Evolutionary conservation across 2,329 filamentous ascomycete species (phyloP).

Genomic region (Venturia asperata): DNA sequence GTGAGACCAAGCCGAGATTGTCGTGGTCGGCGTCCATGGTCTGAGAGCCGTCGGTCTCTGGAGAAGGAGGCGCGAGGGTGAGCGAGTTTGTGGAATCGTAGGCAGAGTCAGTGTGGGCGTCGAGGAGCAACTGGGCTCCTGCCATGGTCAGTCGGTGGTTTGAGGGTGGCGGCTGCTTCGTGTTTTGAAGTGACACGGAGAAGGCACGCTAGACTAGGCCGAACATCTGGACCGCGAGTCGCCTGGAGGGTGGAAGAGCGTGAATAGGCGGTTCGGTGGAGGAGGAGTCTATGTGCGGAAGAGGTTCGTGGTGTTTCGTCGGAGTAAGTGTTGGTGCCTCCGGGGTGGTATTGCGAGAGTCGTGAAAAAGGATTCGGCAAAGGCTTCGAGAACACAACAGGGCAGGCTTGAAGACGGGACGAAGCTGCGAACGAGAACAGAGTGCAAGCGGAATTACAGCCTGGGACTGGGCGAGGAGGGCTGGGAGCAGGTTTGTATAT

Average conservation of each 20-base stretch:
- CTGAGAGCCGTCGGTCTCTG: constrained; percentile 12
- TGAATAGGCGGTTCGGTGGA: not conserved
- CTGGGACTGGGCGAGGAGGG: not conserved
- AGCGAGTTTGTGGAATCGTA: constrained; percentile 4
- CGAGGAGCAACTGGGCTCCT: not conserved
- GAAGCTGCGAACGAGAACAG: not conserved
- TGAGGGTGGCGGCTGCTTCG: constrained; percentile 7
- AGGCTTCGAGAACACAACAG: constrained; percentile 1
- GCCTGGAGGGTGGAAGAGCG: not conserved
- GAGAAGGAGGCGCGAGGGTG: constrained; percentile 17
- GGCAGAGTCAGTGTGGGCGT: not conserved
- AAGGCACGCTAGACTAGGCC: constrained; percentile 7
- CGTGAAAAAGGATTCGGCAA: not conserved
- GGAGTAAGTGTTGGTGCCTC: not conserved
- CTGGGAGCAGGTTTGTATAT: not conserved
- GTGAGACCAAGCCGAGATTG: constrained; percentile 1
- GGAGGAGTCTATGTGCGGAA: not conserved
- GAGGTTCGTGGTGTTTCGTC: not conserved
- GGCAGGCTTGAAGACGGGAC: not conserved
- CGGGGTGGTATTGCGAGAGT: not conserved
- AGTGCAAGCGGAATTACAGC: not conserved
- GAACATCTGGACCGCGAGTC: not conserved
- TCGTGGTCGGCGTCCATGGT: constrained; percentile 10
- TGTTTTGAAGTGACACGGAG: constrained; percentile 8
- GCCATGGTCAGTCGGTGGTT: constrained; percentile 11